Evolutionary conservation across 2,329 filamentous ascomycete species (phyloP).

Genomic region (Ophiocordyceps robertsii): DNA sequence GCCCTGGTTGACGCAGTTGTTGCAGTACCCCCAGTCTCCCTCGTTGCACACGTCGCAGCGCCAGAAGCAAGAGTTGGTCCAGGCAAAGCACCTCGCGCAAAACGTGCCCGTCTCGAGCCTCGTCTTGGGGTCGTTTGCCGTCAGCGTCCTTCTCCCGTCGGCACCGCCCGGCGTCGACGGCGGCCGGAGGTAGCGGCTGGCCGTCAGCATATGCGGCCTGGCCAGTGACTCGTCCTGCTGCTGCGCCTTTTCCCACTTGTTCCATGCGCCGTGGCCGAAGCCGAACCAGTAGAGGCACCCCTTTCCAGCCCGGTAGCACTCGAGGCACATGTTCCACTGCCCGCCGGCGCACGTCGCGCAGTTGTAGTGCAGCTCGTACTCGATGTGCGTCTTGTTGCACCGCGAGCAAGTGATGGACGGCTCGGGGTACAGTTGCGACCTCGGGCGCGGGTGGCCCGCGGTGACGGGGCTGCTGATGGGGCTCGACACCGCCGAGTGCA

Average conservation of each 20-base stretch:
- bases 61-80: slow-evolving; percentile 80
- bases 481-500: slow-evolving; percentile 17
- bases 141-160: slow-evolving; percentile 43
- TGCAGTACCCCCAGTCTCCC: slow-evolving; percentile 91
- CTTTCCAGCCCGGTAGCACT: slow-evolving; percentile 63
- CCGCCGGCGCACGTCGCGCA: slow-evolving; percentile 59
- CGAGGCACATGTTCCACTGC: slow-evolving; percentile 64
- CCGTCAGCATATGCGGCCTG: slow-evolving; percentile 43
- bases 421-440: slow-evolving; percentile 47
- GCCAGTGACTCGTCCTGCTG: slow-evolving; percentile 25
- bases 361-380: slow-evolving; percentile 78
- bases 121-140: slow-evolving; percentile 51
- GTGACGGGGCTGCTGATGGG: slow-evolving; percentile 18
- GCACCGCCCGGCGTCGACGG: slow-evolving; percentile 34
- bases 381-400: slow-evolving; percentile 59
- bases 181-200: slow-evolving; percentile 42
- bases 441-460: slow-evolving; percentile 23
- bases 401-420: slow-evolving; percentile 61
- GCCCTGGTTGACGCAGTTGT: slow-evolving; percentile 72
- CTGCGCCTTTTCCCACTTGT: slow-evolving; percentile 46
- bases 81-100: slow-evolving; percentile 61
- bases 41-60: slow-evolving; percentile 77
- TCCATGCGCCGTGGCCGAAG: slow-evolving; percentile 62
- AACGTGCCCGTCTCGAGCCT: slow-evolving; percentile 71
- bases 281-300: slow-evolving; percentile 84